Conservation (phyloP, 495 filamentous ascomycete species). For the Tuber calosporum region DNA sequence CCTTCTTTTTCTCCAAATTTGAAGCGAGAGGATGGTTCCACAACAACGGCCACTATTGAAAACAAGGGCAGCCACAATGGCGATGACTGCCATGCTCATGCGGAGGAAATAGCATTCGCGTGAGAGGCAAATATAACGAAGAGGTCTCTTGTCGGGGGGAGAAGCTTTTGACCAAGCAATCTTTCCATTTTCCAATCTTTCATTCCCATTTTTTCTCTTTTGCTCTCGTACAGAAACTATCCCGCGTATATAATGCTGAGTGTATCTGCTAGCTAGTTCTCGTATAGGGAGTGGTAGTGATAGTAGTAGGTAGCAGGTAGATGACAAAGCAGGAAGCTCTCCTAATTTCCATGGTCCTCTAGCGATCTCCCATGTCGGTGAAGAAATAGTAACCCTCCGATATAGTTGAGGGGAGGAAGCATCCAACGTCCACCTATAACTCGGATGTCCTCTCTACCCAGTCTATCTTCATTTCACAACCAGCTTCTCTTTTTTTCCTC, state of each 20-base stretch:
- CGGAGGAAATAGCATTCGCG: conserved; percentile 17
- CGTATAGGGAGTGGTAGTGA: conserved; percentile 39
- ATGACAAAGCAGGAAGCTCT: conserved; percentile 41
- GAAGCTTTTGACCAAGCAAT: conserved; percentile 20
- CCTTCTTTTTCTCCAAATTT: conserved; percentile 13
- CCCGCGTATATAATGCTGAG: conserved; percentile 41
- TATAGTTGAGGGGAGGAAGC: conserved; percentile 34
- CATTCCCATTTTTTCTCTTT: conserved; percentile 42
- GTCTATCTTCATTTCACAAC: conserved; percentile 21
- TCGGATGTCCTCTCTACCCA: conserved; percentile 13
- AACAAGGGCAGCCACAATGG: conserved; percentile 6
- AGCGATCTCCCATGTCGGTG: conserved; percentile 37
- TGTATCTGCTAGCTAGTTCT: conserved; percentile 41
- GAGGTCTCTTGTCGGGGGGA: conserved; percentile 28
- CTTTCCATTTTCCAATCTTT: conserved; percentile 33
- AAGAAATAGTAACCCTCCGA: conserved; percentile 40
- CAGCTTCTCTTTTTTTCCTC: conserved; percentile 20
- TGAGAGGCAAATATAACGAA: conserved; percentile 27
- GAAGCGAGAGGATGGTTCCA: conserved; percentile 40
- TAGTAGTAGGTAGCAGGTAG: conserved; percentile 39
- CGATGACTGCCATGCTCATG: conserved; percentile 22
- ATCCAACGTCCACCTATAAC: conserved; percentile 28
- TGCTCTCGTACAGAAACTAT: conserved; percentile 42
- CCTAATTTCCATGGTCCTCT: conserved; percentile 40
- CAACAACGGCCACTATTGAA: conserved; percentile 27